phyloP scores from a whole-genome alignment of 2,329 filamentous ascomycete genomes.

The Colletotrichum musicola region DNA sequence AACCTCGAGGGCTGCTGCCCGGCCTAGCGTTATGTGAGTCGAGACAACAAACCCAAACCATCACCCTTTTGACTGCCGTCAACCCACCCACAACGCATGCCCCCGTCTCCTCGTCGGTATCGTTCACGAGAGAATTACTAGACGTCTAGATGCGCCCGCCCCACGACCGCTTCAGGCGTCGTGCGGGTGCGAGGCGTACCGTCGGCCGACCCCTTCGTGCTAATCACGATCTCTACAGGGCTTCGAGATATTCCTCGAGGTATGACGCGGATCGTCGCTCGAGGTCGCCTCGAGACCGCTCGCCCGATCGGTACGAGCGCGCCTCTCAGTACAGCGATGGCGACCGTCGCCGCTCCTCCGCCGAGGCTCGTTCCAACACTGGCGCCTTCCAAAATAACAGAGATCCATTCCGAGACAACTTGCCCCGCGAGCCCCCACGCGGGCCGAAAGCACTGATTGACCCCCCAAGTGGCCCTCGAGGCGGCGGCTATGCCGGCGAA shows the following conservation, averaged over 20 bases:
- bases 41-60: slow-evolving; percentile 22
- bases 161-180: slow-evolving; percentile 29
- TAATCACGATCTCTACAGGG: slow-evolving; percentile 52
- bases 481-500: slow-evolving; percentile 74
- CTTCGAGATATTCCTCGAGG: slow-evolving; percentile 68
- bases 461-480: slow-evolving; percentile 74
- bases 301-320: slow-evolving; percentile 74
- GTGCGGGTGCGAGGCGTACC: slow-evolving; percentile 32
- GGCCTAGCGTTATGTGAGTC: slow-evolving; percentile 41
- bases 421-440: slow-evolving; percentile 78
- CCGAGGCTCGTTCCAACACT: slow-evolving; percentile 68
- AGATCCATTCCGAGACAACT: slow-evolving; percentile 62
- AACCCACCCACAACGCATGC: slow-evolving; percentile 19
- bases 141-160: slow-evolving; percentile 34
- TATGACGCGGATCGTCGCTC: slow-evolving; percentile 74
- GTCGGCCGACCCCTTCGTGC: slow-evolving; percentile 28
- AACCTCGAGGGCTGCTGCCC: slow-evolving; percentile 40
- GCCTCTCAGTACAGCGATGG: slow-evolving; percentile 69
- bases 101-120: slow-evolving; percentile 8
- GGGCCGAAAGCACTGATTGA: slow-evolving; percentile 86
- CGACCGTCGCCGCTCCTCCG: slow-evolving; percentile 77
- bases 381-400: slow-evolving; percentile 73
- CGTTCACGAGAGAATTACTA: slow-evolving; percentile 5
- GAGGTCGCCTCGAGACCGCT: slow-evolving; percentile 76
- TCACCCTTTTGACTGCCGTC: background rate